Evolutionary conservation across 106 monocot genomes (phyloP).

Genomic region (Dendrobium nobile): DNA sequence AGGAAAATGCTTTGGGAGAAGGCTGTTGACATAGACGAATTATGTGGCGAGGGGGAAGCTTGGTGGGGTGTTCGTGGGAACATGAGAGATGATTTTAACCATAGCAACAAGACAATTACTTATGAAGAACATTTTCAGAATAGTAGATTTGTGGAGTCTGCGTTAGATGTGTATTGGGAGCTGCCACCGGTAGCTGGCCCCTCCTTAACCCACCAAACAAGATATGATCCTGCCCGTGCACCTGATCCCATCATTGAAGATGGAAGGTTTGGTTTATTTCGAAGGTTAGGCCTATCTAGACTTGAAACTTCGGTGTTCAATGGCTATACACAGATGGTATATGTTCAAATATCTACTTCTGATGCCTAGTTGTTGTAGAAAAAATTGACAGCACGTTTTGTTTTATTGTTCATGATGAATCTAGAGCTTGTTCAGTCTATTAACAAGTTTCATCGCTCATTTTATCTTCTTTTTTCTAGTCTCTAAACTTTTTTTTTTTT

Average conservation of each 20-base stretch:
- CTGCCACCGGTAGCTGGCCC: constrained; percentile 65
- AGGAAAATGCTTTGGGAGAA: constrained; percentile 48
- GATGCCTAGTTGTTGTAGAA: constrained; percentile 3
- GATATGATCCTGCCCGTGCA: constrained; percentile 74
- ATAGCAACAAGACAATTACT: constrained; percentile 45
- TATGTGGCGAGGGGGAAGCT: constrained; percentile 43
- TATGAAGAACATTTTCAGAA: constrained; percentile 76
- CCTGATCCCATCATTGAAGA: constrained; percentile 56
- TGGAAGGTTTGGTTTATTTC: constrained; percentile 49
- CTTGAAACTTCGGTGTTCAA: constrained; percentile 56
- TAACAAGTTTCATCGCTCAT: background rate
- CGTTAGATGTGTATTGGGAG: constrained; percentile 68
- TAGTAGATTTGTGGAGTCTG: constrained; percentile 66
- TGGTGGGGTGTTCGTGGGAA: constrained; percentile 61
- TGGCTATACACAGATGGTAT: constrained; percentile 87
- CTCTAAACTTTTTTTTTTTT: too few relatives aligned
- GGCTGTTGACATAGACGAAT: constrained; percentile 43
- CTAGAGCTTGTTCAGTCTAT: background rate
- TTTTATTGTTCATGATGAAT: background rate
- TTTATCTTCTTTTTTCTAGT: background rate
- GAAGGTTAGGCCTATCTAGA: constrained; percentile 36
- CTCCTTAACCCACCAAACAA: constrained; percentile 71
- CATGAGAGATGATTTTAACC: constrained; percentile 57
- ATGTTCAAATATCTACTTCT: constrained; percentile 42
- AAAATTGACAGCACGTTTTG: background rate